Evolutionary conservation across 73 alveolate genomes (phyloP), one percentile per base, ranked within the genome.

Genomic region (Paramecium octaurelia): DNA sequence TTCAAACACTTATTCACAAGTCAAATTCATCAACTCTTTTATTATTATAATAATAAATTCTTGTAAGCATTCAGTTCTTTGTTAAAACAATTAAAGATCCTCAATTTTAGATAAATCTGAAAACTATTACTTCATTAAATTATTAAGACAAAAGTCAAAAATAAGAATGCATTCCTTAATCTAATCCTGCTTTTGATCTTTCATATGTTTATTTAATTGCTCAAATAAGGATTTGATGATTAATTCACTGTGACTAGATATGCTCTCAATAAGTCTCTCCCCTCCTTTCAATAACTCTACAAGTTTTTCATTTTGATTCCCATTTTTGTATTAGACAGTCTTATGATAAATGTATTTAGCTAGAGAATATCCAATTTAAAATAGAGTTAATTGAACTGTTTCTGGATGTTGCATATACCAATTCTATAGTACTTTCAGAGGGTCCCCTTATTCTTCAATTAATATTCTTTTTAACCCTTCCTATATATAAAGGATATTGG

Each of bases 391-490:
- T 43, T 43, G 6, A 5, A 80, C 91, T 6, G 91, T 80, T 46
- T 80, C 91, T 11, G 91, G 91, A 48, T 80, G 91, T 43, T 80
- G 16, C 91, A 80, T 80, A 46, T 80, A 80, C 91, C 91, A 80
- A 80, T 80, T 80, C 18, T 80, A 80, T 12, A 80, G 23, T 2
- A 80, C 57, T 23, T 80, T 80, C 31, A 80, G 20, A 1, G 91
- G 91, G 8, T 80, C 91, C 23, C 70, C 57, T 12, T 76, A 43
- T 24, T 76, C 89, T 38, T 76, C 89, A 38, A 38, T 11, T 20
- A 76, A 21, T 12, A 76, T 76, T 31, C 89, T 76, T 21, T 31
- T 76, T 76, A 76, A 76, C 16, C 70, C 89, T 43, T 76, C 89
- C 16, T 76, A 76, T 2, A 76, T 21, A 34, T 18, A n/a, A n/a